A percentile compares a stretch with the other conserved stretches of the same genome.
These are phyloP conservation scores for Serendipita sp. DNA, from an alignment of 768 basidiomycete species.

Conservation along the genomic window DNA sequence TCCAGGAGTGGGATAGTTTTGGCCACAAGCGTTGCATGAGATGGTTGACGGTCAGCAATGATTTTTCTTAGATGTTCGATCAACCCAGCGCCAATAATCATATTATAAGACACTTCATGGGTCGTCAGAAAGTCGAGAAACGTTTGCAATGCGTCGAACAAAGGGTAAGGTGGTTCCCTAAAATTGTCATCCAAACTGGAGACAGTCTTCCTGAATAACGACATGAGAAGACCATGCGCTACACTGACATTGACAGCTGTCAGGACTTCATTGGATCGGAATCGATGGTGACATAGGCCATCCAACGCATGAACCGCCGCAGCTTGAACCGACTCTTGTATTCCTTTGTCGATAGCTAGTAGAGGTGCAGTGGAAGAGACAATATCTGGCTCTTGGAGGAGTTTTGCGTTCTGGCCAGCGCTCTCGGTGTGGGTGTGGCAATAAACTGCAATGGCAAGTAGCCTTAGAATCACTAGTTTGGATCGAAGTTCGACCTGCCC, in stretches of 20 bases:
- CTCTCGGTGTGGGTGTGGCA: slow-evolving; percentile 64
- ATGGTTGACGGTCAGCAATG: slow-evolving; percentile 58
- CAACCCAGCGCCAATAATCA: slow-evolving; percentile 89
- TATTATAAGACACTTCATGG: slow-evolving; percentile 70
- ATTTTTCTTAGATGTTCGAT: slow-evolving; percentile 80
- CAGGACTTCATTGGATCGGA: slow-evolving; percentile 70
- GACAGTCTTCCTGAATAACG: slow-evolving; percentile 67
- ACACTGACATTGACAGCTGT: slow-evolving; percentile 87
- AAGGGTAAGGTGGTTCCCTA: slow-evolving; percentile 51
- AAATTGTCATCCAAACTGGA: slow-evolving; percentile 50
- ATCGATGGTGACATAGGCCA: slow-evolving; percentile 70
- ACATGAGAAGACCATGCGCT: slow-evolving; percentile 89
- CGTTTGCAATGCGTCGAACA: slow-evolving; percentile 68
- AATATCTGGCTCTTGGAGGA: slow-evolving; percentile 90
- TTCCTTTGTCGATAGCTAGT: slow-evolving; percentile 58
- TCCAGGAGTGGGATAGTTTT: slow-evolving; percentile 89
- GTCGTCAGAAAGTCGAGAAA: slow-evolving; percentile 80
- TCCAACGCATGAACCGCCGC: slow-evolving; percentile 83
- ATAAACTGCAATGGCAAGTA: slow-evolving; percentile 81
- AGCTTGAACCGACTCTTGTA: slow-evolving; percentile 60
- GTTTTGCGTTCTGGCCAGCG: slow-evolving; percentile 62
- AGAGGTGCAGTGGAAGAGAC: slow-evolving; percentile 79
- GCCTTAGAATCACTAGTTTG: slow-evolving; percentile 63
- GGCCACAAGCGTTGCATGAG: slow-evolving; percentile 58
- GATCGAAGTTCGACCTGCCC: slow-evolving; percentile 48